A percentile compares a stretch with the other conserved stretches of the same genome.
These are phyloP conservation scores for Pyrenophora teres DNA, from an alignment of 2,329 filamentous ascomycete species.

Conservation along the genomic window DNA sequence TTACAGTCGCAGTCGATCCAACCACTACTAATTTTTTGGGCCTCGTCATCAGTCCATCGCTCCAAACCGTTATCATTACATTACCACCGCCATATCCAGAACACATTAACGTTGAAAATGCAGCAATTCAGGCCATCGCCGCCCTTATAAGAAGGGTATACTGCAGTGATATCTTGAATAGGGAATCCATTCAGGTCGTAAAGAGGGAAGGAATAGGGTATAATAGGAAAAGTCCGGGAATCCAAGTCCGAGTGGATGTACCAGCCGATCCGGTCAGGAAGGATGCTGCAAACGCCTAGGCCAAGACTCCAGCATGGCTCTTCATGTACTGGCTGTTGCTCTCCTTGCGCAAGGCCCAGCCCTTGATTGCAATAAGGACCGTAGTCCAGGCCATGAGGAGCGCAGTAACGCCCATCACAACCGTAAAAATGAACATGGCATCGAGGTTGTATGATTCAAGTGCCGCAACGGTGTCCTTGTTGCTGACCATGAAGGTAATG, in stretches of 20 bases:
- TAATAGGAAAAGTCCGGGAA: neutral
- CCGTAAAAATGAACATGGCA: slow-evolving; percentile 91
- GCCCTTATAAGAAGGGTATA: slow-evolving; percentile 36
- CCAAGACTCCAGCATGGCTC: slow-evolving; percentile 32
- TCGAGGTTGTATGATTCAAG: slow-evolving; percentile 79
- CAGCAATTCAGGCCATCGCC: slow-evolving; percentile 31
- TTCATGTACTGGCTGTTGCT: slow-evolving; percentile 31
- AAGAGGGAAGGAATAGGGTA: slow-evolving; percentile 18
- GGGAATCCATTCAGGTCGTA: slow-evolving; percentile 17
- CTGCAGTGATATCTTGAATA: slow-evolving; percentile 22
- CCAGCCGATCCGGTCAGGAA: neutral
- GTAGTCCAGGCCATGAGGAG: slow-evolving; percentile 86
- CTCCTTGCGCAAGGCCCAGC: slow-evolving; percentile 68
- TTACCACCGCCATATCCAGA: slow-evolving; percentile 2
- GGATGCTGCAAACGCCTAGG: slow-evolving; percentile 14
- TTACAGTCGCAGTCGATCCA: neutral
- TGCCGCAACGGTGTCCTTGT: slow-evolving; percentile 74
- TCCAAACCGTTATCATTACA: neutral
- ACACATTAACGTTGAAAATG: slow-evolving; percentile 18
- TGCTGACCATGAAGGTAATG: slow-evolving; percentile 89
- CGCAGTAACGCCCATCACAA: slow-evolving; percentile 81
- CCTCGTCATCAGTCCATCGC: neutral
- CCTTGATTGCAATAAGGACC: slow-evolving; percentile 79
- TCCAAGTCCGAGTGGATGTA: neutral
- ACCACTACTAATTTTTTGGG: neutral